phyloP scores from a whole-genome alignment of 192 early-diverging fungal genomes.

The Gigaspora rosea region DNA sequence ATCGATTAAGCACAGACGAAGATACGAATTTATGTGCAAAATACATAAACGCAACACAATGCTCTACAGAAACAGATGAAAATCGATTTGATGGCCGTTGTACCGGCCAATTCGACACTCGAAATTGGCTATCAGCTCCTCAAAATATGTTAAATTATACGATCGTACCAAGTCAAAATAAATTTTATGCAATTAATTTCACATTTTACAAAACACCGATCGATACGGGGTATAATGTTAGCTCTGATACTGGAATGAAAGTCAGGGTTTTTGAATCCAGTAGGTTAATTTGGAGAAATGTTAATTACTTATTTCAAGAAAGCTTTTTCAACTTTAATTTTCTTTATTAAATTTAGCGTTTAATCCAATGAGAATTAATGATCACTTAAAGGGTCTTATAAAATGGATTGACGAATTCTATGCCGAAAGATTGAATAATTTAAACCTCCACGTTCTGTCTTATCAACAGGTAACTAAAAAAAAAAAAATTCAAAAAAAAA shows the following conservation, averaged over 20 bases:
- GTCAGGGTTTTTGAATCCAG: background rate
- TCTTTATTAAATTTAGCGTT: background rate
- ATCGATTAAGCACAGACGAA: too few relatives aligned
- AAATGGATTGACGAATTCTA: background rate
- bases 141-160: too few relatives aligned
- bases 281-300: background rate
- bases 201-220: background rate
- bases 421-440: background rate
- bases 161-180: background rate
- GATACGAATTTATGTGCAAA: too few relatives aligned
- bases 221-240: background rate
- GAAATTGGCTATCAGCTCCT: too few relatives aligned
- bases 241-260: constrained; percentile 8
- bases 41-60: too few relatives aligned
- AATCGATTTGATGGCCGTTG: too few relatives aligned
- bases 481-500: background rate
- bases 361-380: background rate
- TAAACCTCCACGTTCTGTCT: background rate
- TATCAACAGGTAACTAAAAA: background rate
- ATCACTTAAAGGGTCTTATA: background rate
- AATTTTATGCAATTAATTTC: constrained; percentile 2
- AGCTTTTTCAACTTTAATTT: background rate
- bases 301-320: background rate
- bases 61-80: too few relatives aligned
- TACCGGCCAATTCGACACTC: too few relatives aligned